These are phyloP conservation scores for Diplodia seriata DNA, from an alignment of 2,329 filamentous ascomycete species.

Conservation along the genomic window DNA sequence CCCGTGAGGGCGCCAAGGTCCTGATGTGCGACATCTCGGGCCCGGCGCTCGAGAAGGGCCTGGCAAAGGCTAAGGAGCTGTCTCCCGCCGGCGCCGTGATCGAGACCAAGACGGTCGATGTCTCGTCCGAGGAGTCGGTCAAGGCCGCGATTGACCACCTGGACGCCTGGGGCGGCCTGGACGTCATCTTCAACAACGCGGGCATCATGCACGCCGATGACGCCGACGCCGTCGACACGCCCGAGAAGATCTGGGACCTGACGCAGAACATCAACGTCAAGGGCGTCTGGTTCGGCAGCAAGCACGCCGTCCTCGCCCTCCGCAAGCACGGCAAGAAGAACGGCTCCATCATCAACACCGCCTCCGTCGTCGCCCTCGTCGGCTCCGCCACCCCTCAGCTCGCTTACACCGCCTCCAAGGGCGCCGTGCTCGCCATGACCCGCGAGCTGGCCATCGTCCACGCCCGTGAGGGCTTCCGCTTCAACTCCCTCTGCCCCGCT, in stretches of 20 bases:
- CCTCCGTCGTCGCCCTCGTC: constrained; percentile 85
- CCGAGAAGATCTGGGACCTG: constrained; percentile 91
- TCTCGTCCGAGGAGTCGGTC: constrained; percentile 83
- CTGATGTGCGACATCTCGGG: constrained; percentile 85
- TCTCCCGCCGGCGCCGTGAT: constrained; percentile 67
- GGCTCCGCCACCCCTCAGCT: constrained; percentile 87
- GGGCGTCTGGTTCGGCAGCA: constrained; percentile 96
- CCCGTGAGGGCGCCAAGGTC: constrained; percentile 83
- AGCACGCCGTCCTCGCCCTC: constrained; percentile 85
- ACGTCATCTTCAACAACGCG: constrained; percentile 97
- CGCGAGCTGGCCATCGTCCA: constrained; percentile 91
- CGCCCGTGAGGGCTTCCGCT: constrained; percentile 85
- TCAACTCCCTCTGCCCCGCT: constrained; percentile 89
- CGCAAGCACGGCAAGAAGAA: constrained; percentile 79
- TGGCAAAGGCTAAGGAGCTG: constrained; percentile 75
- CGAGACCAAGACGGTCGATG: constrained; percentile 73
- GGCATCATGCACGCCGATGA: constrained; percentile 90
- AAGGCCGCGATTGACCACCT: constrained; percentile 75
- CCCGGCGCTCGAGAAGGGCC: constrained; percentile 76
- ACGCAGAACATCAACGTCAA: constrained; percentile 96
- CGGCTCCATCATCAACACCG: constrained; percentile 90
- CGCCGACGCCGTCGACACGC: constrained; percentile 74
- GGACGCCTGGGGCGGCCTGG: constrained; percentile 85
- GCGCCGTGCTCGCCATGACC: constrained; percentile 87
- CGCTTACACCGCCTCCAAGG: constrained; percentile 93